Conservation (phyloP, 1,284 basidiomycete species). For the Trichosporon coremiiforme region DNA sequence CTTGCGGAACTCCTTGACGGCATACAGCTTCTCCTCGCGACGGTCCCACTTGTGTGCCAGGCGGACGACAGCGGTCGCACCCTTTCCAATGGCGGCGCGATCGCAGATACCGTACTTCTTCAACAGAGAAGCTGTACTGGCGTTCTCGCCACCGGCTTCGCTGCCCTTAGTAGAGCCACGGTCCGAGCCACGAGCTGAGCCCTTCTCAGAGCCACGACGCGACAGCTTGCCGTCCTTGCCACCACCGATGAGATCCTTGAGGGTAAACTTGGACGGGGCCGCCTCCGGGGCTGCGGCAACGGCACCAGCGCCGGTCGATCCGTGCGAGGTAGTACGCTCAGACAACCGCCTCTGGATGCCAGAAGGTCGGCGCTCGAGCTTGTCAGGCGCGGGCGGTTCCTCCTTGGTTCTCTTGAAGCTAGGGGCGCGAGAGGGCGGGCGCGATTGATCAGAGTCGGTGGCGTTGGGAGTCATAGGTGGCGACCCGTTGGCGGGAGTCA, state of each 20-base stretch:
- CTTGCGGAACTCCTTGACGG: conserved; percentile 99
- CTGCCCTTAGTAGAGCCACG: conserved; percentile 52
- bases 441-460: conserved; percentile 43
- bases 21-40: conserved; percentile 95
- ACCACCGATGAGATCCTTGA: conserved; percentile 74
- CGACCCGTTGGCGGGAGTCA: conserved; percentile 39
- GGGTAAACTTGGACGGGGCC: conserved; percentile 70
- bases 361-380: conserved; percentile 20
- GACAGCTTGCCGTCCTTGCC: conserved; percentile 62
- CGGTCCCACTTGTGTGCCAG: conserved; percentile 99
- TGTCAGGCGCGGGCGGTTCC: conserved; percentile 22
- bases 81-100: conserved; percentile 95
- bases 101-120: conserved; percentile 98
- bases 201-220: conserved; percentile 69
- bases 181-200: conserved; percentile 61
- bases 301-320: conserved; percentile 30
- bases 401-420: conserved; percentile 40
- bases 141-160: conserved; percentile 48
- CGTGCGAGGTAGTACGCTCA: conserved; percentile 39
- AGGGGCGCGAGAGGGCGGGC: conserved; percentile 44
- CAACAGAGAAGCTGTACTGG: conserved; percentile 60
- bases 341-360: conserved; percentile 35
- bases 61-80: conserved; percentile 93
- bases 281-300: conserved; percentile 28
- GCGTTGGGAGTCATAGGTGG: conserved; percentile 47